phyloP scores from a whole-genome alignment of 2,329 filamentous ascomycete genomes.

The Cercospora sp. region DNA sequence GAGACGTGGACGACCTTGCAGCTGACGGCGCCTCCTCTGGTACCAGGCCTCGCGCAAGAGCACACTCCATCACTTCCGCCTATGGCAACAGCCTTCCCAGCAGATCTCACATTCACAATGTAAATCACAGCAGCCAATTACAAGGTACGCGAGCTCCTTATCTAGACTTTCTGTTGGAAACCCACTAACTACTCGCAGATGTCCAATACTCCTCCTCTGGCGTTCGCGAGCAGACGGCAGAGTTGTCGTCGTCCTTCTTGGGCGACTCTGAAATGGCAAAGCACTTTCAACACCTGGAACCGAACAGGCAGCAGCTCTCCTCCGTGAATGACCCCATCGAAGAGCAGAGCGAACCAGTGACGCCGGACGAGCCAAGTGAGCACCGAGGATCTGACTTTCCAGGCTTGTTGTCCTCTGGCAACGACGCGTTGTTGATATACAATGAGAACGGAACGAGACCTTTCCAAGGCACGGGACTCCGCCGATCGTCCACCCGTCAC shows the following conservation, averaged over 20 bases:
- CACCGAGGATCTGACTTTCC: constrained; percentile 10
- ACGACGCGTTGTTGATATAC: constrained; percentile 20
- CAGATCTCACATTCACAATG: constrained; percentile 40
- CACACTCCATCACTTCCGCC: constrained; percentile 19
- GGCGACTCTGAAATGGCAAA: constrained; percentile 37
- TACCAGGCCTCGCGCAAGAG: constrained; percentile 13
- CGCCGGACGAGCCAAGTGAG: constrained; percentile 26
- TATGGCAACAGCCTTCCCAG: constrained; percentile 32
- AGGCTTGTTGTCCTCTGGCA: constrained; percentile 9
- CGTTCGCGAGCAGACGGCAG: constrained; percentile 42
- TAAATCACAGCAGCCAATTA: constrained; percentile 27
- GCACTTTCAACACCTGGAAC: constrained; percentile 27
- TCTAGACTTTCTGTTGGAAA: constrained; percentile 1
- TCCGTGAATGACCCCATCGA: constrained; percentile 31
- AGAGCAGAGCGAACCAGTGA: constrained; percentile 39
- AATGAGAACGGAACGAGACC: constrained; percentile 13
- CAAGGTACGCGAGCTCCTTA: constrained; percentile 18
- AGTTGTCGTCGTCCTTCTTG: constrained; percentile 42
- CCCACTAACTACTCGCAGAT: constrained; percentile 40
- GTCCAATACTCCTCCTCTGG: constrained; percentile 43
- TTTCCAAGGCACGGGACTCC: not conserved
- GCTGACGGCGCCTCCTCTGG: constrained; percentile 7
- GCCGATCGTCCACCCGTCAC: constrained; percentile 14
- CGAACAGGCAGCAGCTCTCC: constrained; percentile 13
- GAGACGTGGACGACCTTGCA: constrained; percentile 5